Evolutionary conservation across 192 early-diverging fungal species (phyloP).

Genomic region (Pilaira anomala): DNA sequence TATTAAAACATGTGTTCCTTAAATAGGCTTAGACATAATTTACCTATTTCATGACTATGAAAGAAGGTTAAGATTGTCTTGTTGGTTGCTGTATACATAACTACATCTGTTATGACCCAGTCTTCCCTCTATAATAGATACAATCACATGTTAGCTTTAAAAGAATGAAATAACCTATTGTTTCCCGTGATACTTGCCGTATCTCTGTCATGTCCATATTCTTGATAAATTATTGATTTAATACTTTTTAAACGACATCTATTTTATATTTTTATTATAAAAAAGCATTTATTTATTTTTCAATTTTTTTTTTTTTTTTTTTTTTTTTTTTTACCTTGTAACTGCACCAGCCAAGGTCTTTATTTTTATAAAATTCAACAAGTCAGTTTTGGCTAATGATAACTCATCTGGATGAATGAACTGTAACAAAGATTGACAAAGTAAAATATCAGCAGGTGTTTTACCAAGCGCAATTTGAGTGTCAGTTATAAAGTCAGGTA

Average conservation of each 20-base stretch:
- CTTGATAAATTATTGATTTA: neutral
- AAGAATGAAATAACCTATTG: too few species aligned
- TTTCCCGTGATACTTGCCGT: too few species aligned
- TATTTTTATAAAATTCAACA: slow-evolving; percentile 11
- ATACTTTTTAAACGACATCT: slow-evolving; percentile 24
- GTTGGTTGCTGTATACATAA: slow-evolving; percentile 23
- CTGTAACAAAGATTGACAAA: slow-evolving; percentile 14
- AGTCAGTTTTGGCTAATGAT: slow-evolving; percentile 12
- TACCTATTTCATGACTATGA: slow-evolving; percentile 23
- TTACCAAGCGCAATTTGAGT: neutral
- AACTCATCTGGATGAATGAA: slow-evolving; percentile 27
- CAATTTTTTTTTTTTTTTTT: slow-evolving; percentile 13
- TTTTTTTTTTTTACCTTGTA: slow-evolving; percentile 19
- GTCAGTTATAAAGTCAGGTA: slow-evolving; percentile 6
- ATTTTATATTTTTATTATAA: neutral
- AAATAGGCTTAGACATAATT: neutral
- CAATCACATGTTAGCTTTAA: too few species aligned
- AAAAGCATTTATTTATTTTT: neutral
- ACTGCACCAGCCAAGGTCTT: slow-evolving; percentile 19
- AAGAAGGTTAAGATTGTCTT: slow-evolving; percentile 23
- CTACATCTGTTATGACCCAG: slow-evolving; percentile 20
- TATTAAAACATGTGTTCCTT: too few species aligned
- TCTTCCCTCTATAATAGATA: slow-evolving; percentile 1
- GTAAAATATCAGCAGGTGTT: slow-evolving; percentile 10
- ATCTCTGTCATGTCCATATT: neutral